A percentile compares a stretch with the other conserved stretches of the same genome.
phyloP scores from a whole-genome alignment of 495 filamentous ascomycete species.

The Saxispiralis lemnorum region DNA sequence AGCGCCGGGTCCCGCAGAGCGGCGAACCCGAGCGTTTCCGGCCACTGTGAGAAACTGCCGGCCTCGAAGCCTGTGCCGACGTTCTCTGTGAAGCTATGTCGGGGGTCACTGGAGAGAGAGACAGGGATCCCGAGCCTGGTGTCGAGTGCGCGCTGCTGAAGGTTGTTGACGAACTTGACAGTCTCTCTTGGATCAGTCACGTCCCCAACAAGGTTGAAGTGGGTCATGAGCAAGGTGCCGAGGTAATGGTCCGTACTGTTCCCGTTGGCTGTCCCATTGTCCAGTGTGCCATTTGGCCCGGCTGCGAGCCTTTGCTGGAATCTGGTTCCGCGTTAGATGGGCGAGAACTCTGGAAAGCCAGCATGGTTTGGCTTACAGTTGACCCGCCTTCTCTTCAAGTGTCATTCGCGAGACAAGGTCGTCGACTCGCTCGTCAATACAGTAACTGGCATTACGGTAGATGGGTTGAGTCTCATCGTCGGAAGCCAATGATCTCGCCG shows the following conservation, averaged over 20 bases:
- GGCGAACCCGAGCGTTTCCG: slow-evolving; percentile 7
- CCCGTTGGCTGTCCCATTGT: neutral
- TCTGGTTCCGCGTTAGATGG: neutral
- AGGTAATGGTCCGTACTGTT: slow-evolving; percentile 12
- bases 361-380: slow-evolving; percentile 14
- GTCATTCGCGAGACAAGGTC: slow-evolving; percentile 8
- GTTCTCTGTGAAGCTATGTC: slow-evolving; percentile 7
- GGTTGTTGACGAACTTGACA: slow-evolving; percentile 16
- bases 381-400: slow-evolving; percentile 7
- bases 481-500: too few relatives aligned
- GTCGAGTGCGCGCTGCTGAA: neutral
- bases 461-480: neutral
- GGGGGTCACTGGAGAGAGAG: slow-evolving; percentile 8
- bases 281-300: neutral
- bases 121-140: slow-evolving; percentile 6
- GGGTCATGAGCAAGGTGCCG: too few relatives aligned
- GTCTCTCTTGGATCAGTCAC: slow-evolving; percentile 18
- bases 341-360: neutral
- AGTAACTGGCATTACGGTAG: slow-evolving; percentile 4
- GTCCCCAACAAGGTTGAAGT: slow-evolving; percentile 24
- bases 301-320: too few relatives aligned
- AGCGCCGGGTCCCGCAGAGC: slow-evolving; percentile 5
- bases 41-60: slow-evolving; percentile 6
- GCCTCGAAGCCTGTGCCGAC: slow-evolving; percentile 1
- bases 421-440: slow-evolving; percentile 8